Evolutionary conservation across 192 early-diverging fungal species (phyloP), one percentile per base, ranked within the genome.

Genomic region (Allomyces arbusculus): DNA sequence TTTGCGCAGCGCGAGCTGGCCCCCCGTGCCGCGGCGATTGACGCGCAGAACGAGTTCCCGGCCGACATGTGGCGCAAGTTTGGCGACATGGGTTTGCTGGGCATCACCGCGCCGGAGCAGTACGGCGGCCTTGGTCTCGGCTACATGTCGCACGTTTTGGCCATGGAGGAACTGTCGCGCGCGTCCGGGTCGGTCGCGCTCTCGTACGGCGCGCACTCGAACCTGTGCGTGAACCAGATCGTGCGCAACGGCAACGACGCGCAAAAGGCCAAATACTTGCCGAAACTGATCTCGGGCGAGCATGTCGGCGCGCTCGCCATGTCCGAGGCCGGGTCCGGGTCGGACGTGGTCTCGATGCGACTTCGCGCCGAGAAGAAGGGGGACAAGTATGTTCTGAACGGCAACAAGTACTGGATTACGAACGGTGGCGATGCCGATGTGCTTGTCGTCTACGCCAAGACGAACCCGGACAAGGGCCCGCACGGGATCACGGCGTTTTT

Each of bases 41-140:
- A 97, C 78, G 80, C 81, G 65, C 74, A 77, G n/a, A 94, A 94
- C 69, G 73, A 74, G 16, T 97, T 97, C 70, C 91, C 91, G 3
- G 88, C 84, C 87, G 91, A 92, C 69, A 93, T 94, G 92, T 97
- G 94, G 94, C 85, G 86, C 71, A 93, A 93, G 74, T 87, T 97
- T 71, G 94, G 94, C 63, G 82, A 88, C 44, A 97, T 97, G 94
- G 94, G 94, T 16, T 77, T 97, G 4, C 72, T 97, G 9, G 94
- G 94, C 62, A 82, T 97, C 65, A 97, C 94, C 23, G 91, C 85
- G 8, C 83, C 89, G 23, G 81, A 89, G 68, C 74, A 87, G 70
- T 91, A 92, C 75, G 91, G 94, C 67, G 94, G 94, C 44, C 78
- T 93, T 44, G 77, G 82, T 40, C 78, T 94, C 75, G 91, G 91